Conservation (phyloP, 768 basidiomycete genomes). For the Cantharellus cinnabarinus region DNA sequence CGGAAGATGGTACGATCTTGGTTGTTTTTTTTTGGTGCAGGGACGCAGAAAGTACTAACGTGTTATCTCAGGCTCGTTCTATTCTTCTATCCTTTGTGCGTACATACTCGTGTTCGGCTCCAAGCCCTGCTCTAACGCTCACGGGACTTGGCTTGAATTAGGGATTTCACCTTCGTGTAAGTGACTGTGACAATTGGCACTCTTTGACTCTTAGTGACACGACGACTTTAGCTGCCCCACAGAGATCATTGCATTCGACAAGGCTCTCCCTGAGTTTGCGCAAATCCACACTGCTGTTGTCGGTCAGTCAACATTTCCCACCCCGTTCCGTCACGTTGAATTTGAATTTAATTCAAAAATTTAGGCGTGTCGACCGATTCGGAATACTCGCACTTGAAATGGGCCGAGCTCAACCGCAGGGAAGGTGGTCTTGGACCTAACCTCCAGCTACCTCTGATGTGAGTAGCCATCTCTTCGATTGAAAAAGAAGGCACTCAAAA, state of each 20-base stretch:
- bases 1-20: constrained; percentile 51
- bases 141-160: constrained; percentile 12
- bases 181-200: neutral
- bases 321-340: neutral
- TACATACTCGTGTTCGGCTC: constrained; percentile 2
- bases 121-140: constrained; percentile 4
- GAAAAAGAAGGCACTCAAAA: constrained; percentile 55
- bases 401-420: constrained; percentile 63
- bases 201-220: neutral
- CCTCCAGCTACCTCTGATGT: constrained; percentile 59
- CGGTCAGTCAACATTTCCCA: constrained; percentile 25
- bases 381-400: constrained; percentile 70
- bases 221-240: constrained; percentile 41
- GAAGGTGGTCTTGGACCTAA: constrained; percentile 81
- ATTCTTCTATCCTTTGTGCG: constrained; percentile 85
- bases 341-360: neutral
- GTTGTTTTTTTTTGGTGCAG: constrained; percentile 8
- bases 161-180: constrained; percentile 64
- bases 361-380: constrained; percentile 75
- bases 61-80: constrained; percentile 52
- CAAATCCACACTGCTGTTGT: constrained; percentile 56
- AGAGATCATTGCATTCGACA: constrained; percentile 89
- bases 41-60: constrained; percentile 2
- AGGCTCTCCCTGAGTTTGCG: constrained; percentile 56
- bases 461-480: constrained; percentile 28